Evolutionary conservation across 2,329 filamentous ascomycete species (phyloP).

Genomic region (Helicocarpus griseus): DNA sequence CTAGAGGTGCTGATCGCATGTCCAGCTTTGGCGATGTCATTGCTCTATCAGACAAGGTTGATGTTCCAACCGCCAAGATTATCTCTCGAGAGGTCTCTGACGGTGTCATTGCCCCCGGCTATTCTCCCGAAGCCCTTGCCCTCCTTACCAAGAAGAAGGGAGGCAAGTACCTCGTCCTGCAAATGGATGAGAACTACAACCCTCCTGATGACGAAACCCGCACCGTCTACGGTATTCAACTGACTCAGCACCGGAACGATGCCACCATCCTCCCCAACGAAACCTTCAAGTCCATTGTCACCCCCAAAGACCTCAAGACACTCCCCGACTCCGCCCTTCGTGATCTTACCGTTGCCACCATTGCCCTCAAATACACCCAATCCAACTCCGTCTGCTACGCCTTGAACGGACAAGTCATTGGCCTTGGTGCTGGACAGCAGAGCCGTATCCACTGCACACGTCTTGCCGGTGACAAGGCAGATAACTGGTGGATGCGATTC

Average conservation of each 20-base stretch:
- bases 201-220: constrained; percentile 67
- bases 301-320: constrained; percentile 64
- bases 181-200: constrained; percentile 83
- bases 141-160: constrained; percentile 98
- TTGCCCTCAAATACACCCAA: constrained; percentile 96
- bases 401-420: constrained; percentile 83
- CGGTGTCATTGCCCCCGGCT: constrained; percentile 86
- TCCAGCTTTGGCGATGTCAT: constrained; percentile 97
- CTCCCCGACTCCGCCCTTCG: constrained; percentile 75
- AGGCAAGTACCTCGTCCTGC: constrained; percentile 88
- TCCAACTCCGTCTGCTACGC: constrained; percentile 99
- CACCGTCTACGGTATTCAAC: constrained; percentile 79
- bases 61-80: constrained; percentile 89
- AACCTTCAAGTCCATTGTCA: constrained; percentile 78
- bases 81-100: constrained; percentile 97
- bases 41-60: constrained; percentile 81
- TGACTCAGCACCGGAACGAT: constrained; percentile 90
- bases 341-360: constrained; percentile 89
- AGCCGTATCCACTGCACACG: constrained; percentile 97
- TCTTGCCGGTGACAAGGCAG: constrained; percentile 92
- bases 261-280: constrained; percentile 68
- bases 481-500: constrained; percentile 99
- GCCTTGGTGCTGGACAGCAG: constrained; percentile 92
- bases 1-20: constrained; percentile 94
- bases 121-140: constrained; percentile 73